These are phyloP conservation scores for Amylostereum areolatum DNA, from an alignment of 1,284 basidiomycete species.

Conservation along the genomic window DNA sequence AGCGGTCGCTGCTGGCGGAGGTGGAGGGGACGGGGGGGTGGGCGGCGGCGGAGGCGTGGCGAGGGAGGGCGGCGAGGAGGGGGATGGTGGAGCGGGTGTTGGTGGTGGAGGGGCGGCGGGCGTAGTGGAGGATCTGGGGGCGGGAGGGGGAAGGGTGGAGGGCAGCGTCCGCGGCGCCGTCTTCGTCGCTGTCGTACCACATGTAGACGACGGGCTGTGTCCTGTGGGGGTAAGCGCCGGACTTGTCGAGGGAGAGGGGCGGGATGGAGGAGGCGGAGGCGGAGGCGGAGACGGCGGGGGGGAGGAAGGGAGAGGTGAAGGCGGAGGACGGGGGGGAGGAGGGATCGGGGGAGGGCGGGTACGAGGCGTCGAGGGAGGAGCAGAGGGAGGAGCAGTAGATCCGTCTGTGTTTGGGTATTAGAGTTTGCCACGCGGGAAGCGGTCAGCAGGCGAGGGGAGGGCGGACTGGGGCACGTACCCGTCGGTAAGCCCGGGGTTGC, in stretches of 20 bases:
- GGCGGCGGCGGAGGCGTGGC: background rate
- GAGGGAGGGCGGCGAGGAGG: conserved; percentile 32
- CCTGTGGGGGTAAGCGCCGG: conserved; percentile 8
- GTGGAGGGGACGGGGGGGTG: conserved; percentile 46
- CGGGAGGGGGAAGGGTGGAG: conserved; percentile 20
- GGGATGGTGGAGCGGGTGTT: conserved; percentile 62
- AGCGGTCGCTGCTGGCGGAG: conserved; percentile 12
- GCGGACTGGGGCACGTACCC: conserved; percentile 37
- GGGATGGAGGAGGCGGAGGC: conserved; percentile 51
- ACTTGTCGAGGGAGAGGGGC: conserved; percentile 33
- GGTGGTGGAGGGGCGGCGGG: conserved; percentile 63
- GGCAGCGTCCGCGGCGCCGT: conserved; percentile 27
- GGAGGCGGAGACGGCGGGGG: conserved; percentile 51
- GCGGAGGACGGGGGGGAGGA: conserved; percentile 64
- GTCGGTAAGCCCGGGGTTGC: conserved; percentile 52
- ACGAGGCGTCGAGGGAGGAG: conserved; percentile 50
- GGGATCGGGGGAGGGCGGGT: conserved; percentile 43
- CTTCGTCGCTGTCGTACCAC: conserved; percentile 64
- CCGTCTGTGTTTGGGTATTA: conserved; percentile 38
- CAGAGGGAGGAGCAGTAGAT: conserved; percentile 74
- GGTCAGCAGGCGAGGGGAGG: conserved; percentile 15
- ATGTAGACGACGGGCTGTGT: conserved; percentile 41
- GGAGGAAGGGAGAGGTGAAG: conserved; percentile 59
- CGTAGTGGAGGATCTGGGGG: conserved; percentile 43
- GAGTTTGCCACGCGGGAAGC: conserved; percentile 13